Percentiles rank a stretch among this genome's conserved stretches.
Conservation (phyloP, 306 rosid genomes). For the Trifolium subterraneum region DNA sequence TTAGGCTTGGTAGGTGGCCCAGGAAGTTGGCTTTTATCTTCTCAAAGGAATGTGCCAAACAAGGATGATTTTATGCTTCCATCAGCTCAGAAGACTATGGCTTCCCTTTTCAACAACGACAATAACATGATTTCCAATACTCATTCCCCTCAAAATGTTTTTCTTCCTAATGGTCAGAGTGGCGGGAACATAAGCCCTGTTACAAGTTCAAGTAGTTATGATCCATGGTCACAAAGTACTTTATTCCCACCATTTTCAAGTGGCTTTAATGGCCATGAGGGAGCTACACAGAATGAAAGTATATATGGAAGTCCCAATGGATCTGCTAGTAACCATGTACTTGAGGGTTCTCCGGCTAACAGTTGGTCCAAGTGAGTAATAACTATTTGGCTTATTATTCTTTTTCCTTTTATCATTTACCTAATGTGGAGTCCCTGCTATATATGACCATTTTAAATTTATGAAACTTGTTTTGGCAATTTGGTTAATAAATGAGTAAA, state of each 20-base stretch:
- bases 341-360: constrained; percentile 65
- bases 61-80: constrained; percentile 75
- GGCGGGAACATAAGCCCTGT: constrained; percentile 71
- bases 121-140: constrained; percentile 64
- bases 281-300: constrained; percentile 61
- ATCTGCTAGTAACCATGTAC: constrained; percentile 59
- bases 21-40: constrained; percentile 77
- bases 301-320: constrained; percentile 72
- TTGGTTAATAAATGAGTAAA: constrained; percentile 17
- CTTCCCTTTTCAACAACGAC: constrained; percentile 79
- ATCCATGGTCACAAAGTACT: constrained; percentile 78
- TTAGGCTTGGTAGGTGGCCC: constrained; percentile 85
- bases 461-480: constrained; percentile 29
- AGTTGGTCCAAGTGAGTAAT: constrained; percentile 88
- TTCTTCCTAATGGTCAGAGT: constrained; percentile 77
- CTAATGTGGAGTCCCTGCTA: constrained; percentile 24
- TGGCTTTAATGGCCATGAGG: constrained; percentile 65
- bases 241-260: constrained; percentile 79
- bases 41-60: constrained; percentile 65
- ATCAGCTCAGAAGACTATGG: constrained; percentile 75
- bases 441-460: constrained; percentile 31
- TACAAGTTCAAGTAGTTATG: constrained; percentile 62
- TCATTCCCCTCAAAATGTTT: constrained; percentile 68
- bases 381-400: constrained; percentile 29
- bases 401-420: constrained; percentile 14